A percentile compares a stretch with the other conserved stretches of the same genome.
Evolutionary conservation across 371 early-diverging fungal genomes (phyloP).

Genomic region (Haplosporangium sp.): DNA sequence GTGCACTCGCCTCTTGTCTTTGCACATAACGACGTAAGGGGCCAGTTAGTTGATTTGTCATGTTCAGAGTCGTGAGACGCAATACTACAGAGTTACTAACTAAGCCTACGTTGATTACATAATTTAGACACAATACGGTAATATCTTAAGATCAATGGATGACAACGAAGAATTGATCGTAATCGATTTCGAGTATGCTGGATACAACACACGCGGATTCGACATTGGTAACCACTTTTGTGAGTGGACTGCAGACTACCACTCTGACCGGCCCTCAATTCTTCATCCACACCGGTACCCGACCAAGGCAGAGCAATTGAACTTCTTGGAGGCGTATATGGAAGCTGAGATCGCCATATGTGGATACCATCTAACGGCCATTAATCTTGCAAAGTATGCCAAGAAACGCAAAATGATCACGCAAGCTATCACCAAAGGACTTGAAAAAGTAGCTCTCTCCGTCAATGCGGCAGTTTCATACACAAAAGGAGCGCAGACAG

Average conservation of each 20-base stretch:
- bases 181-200: constrained; percentile 90
- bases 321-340: constrained; percentile 76
- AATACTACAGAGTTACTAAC: not conserved
- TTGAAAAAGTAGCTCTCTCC: constrained; percentile 18
- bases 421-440: constrained; percentile 17
- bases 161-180: constrained; percentile 70
- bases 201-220: constrained; percentile 84
- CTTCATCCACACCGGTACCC: constrained; percentile 65
- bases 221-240: constrained; percentile 93
- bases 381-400: constrained; percentile 21
- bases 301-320: constrained; percentile 66
- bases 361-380: constrained; percentile 35
- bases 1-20: constrained; percentile 77
- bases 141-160: constrained; percentile 70
- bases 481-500: constrained; percentile 8
- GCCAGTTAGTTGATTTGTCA: not conserved
- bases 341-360: constrained; percentile 58
- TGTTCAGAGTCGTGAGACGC: not conserved
- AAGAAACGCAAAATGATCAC: constrained; percentile 18
- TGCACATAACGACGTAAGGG: constrained; percentile 84
- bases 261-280: constrained; percentile 61
- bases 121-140: constrained; percentile 81
- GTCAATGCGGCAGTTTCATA: constrained; percentile 17
- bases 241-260: constrained; percentile 91
- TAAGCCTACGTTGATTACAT: not conserved